Evolutionary conservation across 1,284 basidiomycete genomes (phyloP), one percentile per base, ranked within the genome.

Genomic region (Leccinum pachyderme): DNA sequence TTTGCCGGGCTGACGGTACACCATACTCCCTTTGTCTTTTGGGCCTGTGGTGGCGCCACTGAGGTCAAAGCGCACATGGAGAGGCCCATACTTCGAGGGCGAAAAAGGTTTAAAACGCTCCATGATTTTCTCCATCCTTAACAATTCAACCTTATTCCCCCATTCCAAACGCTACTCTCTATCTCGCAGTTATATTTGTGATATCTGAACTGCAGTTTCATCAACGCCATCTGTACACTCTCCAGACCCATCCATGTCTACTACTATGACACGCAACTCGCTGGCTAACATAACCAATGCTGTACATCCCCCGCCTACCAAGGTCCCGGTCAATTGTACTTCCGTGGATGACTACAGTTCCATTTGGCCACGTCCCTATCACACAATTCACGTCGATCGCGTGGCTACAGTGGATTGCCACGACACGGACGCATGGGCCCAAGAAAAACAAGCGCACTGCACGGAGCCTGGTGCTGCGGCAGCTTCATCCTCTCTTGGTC

Each of bases 391-490:
- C 52, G 12, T 46, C 32, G 27, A 48, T 37, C 63, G 58, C 66
- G 57, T 69, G 70, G 63, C 52, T 33, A 35, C 51, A 37, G 49
- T 39, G 50, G 47, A 51, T 52, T 18, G 53, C 69, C 68, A 72
- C 68, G 69, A 69, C 58, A 57, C 25, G 33, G 53, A 59, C 57
- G 50, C 70, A 55, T 72, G 72, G 59, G 6, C 41, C 9, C 53
- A 47, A 28, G 52, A 52, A 57, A 31, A 46, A 24, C 50, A 55
- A 35, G 33, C 35, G 45, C 59, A 56, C 47, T 53, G 62, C 58
- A 56, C 41, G 22, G 49, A 50, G 46, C 22, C 49, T 39, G 47
- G 49, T 54, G 58, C 53, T 57, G 55, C 51, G 45, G 47, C 37
- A 9, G 24, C 53, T 43, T 53, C 60, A 13, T 45, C 57, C 46